These are phyloP conservation scores for Fomitopsis serialis DNA, from an alignment of 768 basidiomycete species.

Conservation along the genomic window DNA sequence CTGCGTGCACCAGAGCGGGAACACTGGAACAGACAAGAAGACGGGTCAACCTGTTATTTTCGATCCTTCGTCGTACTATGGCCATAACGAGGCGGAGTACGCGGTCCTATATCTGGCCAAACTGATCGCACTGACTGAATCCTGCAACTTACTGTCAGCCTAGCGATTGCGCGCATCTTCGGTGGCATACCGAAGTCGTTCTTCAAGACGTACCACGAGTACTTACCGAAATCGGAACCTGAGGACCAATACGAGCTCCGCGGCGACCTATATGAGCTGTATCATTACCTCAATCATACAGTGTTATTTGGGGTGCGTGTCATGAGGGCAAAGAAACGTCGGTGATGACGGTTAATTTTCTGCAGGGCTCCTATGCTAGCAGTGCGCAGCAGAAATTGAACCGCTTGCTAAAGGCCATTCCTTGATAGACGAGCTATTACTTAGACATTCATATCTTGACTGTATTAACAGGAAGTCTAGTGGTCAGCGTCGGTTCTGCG, in stretches of 20 bases:
- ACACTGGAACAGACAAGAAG: conserved; percentile 52
- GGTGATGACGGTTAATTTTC: neutral
- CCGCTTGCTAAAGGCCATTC: conserved; percentile 33
- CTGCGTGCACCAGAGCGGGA: conserved; percentile 51
- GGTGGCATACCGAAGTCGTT: conserved; percentile 66
- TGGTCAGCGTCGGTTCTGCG: too few relatives aligned
- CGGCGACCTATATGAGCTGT: conserved; percentile 68
- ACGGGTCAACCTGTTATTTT: conserved; percentile 64
- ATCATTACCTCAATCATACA: conserved; percentile 81
- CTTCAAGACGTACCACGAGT: conserved; percentile 58
- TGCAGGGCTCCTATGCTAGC: conserved; percentile 44
- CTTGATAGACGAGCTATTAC: neutral
- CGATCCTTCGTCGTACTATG: conserved; percentile 75
- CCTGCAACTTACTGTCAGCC: conserved; percentile 22
- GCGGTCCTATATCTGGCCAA: too few relatives aligned
- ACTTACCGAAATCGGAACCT: conserved; percentile 61
- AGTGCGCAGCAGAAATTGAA: conserved; percentile 47
- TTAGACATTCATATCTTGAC: neutral
- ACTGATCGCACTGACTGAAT: neutral
- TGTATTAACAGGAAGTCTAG: too few relatives aligned
- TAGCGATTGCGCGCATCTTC: conserved; percentile 76
- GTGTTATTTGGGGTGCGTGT: conserved; percentile 67
- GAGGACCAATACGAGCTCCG: conserved; percentile 59
- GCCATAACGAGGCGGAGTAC: conserved; percentile 81
- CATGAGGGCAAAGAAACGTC: neutral